These are phyloP conservation scores for Diaporthe velutina DNA, from an alignment of 2,329 filamentous ascomycete species.

Conservation along the genomic window DNA sequence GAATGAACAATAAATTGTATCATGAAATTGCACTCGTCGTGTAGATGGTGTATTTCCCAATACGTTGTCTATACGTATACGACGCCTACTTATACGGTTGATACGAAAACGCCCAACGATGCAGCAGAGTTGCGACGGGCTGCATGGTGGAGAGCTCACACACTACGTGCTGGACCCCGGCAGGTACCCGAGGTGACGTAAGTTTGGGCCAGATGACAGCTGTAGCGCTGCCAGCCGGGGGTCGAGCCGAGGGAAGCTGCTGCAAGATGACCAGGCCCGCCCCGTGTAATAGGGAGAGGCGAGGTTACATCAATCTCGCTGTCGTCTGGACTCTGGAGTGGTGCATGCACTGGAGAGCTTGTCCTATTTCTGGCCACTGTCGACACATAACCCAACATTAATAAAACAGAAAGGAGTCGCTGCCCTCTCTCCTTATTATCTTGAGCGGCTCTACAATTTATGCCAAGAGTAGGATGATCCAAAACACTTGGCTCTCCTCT, in stretches of 20 bases:
- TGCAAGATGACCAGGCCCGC: conserved; percentile 9
- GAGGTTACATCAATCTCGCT: conserved; percentile 35
- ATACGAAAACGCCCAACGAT: not conserved
- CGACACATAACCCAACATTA: not conserved
- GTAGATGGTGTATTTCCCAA: not conserved
- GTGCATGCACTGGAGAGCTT: not conserved
- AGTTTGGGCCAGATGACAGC: conserved; percentile 23
- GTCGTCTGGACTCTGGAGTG: conserved; percentile 7
- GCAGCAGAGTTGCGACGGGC: not conserved
- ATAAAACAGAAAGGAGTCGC: conserved; percentile 24
- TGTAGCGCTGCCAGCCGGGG: conserved; percentile 15
- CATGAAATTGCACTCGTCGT: not conserved
- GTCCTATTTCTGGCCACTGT: conserved; percentile 30
- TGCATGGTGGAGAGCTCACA: not conserved
- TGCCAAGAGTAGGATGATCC: conserved; percentile 21
- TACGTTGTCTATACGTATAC: conserved; percentile 1
- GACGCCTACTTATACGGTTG: not conserved
- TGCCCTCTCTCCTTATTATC: conserved; percentile 1
- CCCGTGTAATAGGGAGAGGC: conserved; percentile 23
- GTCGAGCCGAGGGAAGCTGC: conserved; percentile 12
- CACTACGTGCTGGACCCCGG: not conserved
- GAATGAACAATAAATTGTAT: not conserved
- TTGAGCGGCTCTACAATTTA: not conserved
- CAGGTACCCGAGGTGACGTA: conserved; percentile 20
- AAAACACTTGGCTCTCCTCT: not conserved